A percentile compares a stretch with the other conserved stretches of the same genome.
phyloP scores from a whole-genome alignment of 2,329 filamentous ascomycete genomes.

The Pleomassaria siparia region DNA sequence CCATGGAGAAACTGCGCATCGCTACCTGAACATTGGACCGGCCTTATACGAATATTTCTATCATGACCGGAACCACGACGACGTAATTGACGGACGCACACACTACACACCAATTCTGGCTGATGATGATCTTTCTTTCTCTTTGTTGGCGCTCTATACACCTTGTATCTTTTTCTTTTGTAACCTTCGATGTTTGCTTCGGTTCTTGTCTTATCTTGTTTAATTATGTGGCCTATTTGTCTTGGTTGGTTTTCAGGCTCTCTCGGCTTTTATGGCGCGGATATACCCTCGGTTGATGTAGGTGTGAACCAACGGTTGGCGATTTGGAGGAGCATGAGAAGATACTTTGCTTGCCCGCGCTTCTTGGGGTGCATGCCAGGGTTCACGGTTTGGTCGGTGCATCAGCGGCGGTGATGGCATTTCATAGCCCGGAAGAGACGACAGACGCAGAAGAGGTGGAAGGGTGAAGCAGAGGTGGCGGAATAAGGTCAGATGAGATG shows the following conservation, averaged over 20 bases:
- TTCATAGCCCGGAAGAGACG: neutral
- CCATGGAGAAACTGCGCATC: slow-evolving; percentile 17
- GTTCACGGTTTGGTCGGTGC: neutral
- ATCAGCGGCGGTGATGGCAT: neutral
- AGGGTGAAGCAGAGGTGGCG: neutral
- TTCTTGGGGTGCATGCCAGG: neutral
- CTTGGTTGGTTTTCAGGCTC: neutral
- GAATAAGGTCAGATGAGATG: neutral
- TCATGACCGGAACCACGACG: slow-evolving; percentile 3
- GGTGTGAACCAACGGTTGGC: neutral
- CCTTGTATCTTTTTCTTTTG: neutral
- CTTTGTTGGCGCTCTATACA: neutral
- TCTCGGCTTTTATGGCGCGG: neutral
- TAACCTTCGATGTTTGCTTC: neutral
- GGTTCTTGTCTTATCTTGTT: slow-evolving; percentile 1
- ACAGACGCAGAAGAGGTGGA: neutral
- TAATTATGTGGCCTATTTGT: neutral
- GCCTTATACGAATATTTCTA: neutral
- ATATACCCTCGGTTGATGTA: slow-evolving; percentile 9
- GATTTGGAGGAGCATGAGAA: neutral
- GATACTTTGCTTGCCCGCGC: neutral
- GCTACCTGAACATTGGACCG: neutral
- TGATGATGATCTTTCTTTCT: neutral
- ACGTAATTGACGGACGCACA: neutral
- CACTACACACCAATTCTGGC: neutral